A percentile compares a stretch with the other conserved stretches of the same genome.
These are phyloP conservation scores for Trichoderma sp. DNA, from an alignment of 2,329 filamentous ascomycete species.

Conservation along the genomic window DNA sequence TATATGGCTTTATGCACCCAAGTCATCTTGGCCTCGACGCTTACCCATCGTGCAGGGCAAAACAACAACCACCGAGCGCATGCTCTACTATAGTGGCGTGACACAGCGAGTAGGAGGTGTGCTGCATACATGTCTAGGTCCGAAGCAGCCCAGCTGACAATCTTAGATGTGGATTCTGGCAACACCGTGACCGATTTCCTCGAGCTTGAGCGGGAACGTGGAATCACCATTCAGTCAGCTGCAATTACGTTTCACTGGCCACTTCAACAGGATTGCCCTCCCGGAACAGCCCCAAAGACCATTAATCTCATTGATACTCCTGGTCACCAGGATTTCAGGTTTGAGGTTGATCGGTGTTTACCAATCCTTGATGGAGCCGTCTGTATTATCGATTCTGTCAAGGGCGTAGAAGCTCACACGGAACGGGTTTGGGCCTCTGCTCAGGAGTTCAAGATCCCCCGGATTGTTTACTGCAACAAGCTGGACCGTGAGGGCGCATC, in stretches of 20 bases:
- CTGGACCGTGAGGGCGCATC: slow-evolving; percentile 73
- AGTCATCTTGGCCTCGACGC: not conserved
- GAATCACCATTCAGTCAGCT: slow-evolving; percentile 96
- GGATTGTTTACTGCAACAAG: slow-evolving; percentile 75
- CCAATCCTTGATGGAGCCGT: slow-evolving; percentile 85
- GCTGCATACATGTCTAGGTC: slow-evolving; percentile 23
- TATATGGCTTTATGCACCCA: not conserved
- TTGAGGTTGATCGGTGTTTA: slow-evolving; percentile 88
- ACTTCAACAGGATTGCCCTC: slow-evolving; percentile 45
- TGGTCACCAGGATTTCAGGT: slow-evolving; percentile 95
- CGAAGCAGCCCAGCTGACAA: not conserved
- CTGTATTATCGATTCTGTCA: slow-evolving; percentile 89
- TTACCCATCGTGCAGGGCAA: slow-evolving; percentile 59
- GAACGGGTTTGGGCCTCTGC: slow-evolving; percentile 95
- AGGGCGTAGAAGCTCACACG: slow-evolving; percentile 93
- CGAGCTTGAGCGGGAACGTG: slow-evolving; percentile 83
- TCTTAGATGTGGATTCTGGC: slow-evolving; percentile 82
- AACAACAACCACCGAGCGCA: slow-evolving; percentile 97
- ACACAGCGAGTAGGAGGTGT: slow-evolving; percentile 76
- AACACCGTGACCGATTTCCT: slow-evolving; percentile 97
- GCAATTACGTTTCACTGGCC: slow-evolving; percentile 97
- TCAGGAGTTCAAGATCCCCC: slow-evolving; percentile 77
- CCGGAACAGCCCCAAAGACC: slow-evolving; percentile 53
- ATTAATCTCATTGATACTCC: slow-evolving; percentile 95
- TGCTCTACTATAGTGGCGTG: slow-evolving; percentile 94